Evolutionary conservation across 371 early-diverging fungal species (phyloP).

Genomic region (Syncephalastrum racemosum): DNA sequence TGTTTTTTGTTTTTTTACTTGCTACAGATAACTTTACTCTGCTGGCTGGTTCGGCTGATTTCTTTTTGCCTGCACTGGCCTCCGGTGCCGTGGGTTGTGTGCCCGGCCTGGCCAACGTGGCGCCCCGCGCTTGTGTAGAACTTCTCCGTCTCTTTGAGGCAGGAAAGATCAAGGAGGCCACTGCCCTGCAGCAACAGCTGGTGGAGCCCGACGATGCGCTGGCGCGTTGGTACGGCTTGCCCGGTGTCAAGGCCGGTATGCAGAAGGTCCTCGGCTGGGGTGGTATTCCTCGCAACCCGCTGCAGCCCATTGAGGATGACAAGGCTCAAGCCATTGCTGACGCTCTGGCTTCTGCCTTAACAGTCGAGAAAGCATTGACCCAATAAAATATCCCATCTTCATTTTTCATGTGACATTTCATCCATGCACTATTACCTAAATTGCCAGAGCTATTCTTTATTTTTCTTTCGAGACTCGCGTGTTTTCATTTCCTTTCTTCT

Average conservation of each 20-base stretch:
- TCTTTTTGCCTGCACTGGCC: slow-evolving; percentile 41
- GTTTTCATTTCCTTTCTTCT: background rate
- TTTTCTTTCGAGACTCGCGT: background rate
- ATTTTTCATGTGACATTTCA: slow-evolving; percentile 3
- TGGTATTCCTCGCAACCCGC: slow-evolving; percentile 38
- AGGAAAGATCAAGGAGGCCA: slow-evolving; percentile 34
- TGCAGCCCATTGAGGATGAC: slow-evolving; percentile 18
- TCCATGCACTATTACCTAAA: background rate
- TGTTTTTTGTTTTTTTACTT: background rate
- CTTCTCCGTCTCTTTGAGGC: slow-evolving; percentile 32
- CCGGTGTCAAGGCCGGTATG: slow-evolving; percentile 44
- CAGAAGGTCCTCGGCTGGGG: slow-evolving; percentile 34
- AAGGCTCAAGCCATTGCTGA: slow-evolving; percentile 17
- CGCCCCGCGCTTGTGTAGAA: slow-evolving; percentile 37
- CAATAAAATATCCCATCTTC: slow-evolving; percentile 1
- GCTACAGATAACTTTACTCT: slow-evolving; percentile 25
- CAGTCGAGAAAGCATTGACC: slow-evolving; percentile 21
- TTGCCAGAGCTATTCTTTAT: background rate
- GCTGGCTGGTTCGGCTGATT: slow-evolving; percentile 48
- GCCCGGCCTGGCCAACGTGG: slow-evolving; percentile 43
- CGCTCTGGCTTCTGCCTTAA: slow-evolving; percentile 22
- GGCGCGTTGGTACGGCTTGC: slow-evolving; percentile 44
- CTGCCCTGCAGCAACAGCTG: slow-evolving; percentile 32
- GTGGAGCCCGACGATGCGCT: slow-evolving; percentile 46
- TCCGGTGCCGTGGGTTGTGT: slow-evolving; percentile 44